Conservation (phyloP, 352 stramenopile genomes). For the Phytopythium aichiense region DNA sequence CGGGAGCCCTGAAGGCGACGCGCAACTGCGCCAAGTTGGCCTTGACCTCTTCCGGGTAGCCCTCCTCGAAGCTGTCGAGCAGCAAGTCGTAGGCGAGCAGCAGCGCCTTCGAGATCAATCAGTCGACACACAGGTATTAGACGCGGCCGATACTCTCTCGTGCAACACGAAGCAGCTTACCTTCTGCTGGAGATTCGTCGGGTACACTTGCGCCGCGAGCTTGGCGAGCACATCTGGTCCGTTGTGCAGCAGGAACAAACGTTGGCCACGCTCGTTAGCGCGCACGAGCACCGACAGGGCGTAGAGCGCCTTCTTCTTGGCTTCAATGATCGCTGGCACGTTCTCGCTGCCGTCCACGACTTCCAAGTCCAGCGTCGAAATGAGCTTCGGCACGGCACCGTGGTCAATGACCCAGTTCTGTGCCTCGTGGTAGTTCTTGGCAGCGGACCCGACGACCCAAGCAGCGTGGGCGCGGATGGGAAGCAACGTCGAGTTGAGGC, state of each 20-base stretch:
- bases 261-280: constrained; percentile 62
- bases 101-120: constrained; percentile 26
- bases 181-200: constrained; percentile 61
- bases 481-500: constrained; percentile 69
- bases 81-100: constrained; percentile 73
- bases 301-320: constrained; percentile 84
- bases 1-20: constrained; percentile 30
- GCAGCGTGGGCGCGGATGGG: constrained; percentile 50
- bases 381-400: constrained; percentile 60
- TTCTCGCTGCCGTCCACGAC: constrained; percentile 8
- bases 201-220: constrained; percentile 40
- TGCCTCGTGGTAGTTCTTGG: constrained; percentile 82
- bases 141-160: not conserved
- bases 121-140: not conserved
- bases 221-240: constrained; percentile 32
- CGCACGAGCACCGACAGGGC: constrained; percentile 68
- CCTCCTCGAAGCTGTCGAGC: constrained; percentile 28
- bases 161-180: constrained; percentile 14
- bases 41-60: constrained; percentile 4
- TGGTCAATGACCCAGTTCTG: constrained; percentile 80
- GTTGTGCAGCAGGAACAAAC: constrained; percentile 49
- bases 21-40: constrained; percentile 45
- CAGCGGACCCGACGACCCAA: constrained; percentile 72
- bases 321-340: constrained; percentile 37
- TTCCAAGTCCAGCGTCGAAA: constrained; percentile 50